Evolutionary conservation across 2,329 filamentous ascomycete species (phyloP), one percentile per base, ranked within the genome.

Genomic region (Aspergillus niger): DNA sequence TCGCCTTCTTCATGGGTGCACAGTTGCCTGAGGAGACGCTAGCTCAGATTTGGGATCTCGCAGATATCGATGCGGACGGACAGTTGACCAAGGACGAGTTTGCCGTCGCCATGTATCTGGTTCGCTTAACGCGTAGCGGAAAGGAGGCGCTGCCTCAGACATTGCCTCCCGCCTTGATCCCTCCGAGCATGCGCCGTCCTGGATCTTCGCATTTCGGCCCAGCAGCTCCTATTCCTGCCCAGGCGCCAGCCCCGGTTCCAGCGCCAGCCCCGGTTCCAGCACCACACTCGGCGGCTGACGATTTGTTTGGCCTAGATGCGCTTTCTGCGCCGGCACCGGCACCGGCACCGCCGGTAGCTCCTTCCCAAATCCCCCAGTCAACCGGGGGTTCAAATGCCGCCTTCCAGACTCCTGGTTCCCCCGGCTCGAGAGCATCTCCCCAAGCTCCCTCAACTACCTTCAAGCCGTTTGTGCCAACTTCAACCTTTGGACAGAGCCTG

Each of bases 21-120:
- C 90, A 91, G 59, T 83, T 99, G 13, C 86, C 91, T 0, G 94
- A 98, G 73, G 94, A 97, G 70, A 87, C 86, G 8, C 82, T 99
- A 56, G 95, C 95, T 30, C 91, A 96, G 69, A 96, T 99, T 65
- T 99, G 95, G 95, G 95, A 99, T 74, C 85, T 99, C 30, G 90
- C 95, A 13, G 95, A 99, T 77, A 92, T 97, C 76, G 92, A 91
- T 71, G 95, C 92, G 7, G 90, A 93, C 67, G 95, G 95, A 10
- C 89, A 90, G 59, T 81, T 99, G 59, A 92, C 85, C 50, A 87
- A 86, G 68, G 95, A 99, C 67, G 93, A 97, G 69, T 99, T 99
- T 73, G 92, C 95, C 0, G 92, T 99, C 50, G 94, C 95, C 56
- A 97, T 99, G 93, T 96, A 96, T 73, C 83, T 99, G 54, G 97